These are phyloP conservation scores for Aspergillus sp. DNA, from an alignment of 2,329 filamentous ascomycete genomes.

Conservation along the genomic window DNA sequence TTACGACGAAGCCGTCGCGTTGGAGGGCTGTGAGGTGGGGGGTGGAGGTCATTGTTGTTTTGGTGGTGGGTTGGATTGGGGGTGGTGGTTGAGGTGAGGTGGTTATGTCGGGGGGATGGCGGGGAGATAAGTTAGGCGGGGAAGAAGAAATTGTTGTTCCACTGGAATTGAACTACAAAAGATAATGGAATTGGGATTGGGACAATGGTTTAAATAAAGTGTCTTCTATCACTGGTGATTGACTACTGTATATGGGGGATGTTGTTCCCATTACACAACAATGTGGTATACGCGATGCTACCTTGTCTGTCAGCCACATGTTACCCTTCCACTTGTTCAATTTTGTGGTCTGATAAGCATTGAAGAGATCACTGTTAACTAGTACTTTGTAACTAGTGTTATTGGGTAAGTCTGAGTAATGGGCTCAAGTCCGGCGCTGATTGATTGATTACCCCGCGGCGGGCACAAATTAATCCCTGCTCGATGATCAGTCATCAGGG, in stretches of 20 bases:
- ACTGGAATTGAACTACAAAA: not conserved
- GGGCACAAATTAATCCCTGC: not conserved
- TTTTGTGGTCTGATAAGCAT: not conserved
- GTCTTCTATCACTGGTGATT: too few relatives aligned
- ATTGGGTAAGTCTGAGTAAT: too few relatives aligned
- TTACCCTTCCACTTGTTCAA: not conserved
- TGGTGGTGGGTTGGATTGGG: not conserved
- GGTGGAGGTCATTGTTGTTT: conserved; percentile 24
- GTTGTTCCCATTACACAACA: conserved; percentile 12
- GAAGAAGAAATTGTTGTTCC: not conserved
- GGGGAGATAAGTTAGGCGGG: not conserved
- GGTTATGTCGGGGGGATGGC: not conserved
- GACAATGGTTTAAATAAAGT: not conserved
- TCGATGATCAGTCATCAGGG: conserved; percentile 11
- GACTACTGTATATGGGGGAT: not conserved
- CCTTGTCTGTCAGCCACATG: conserved; percentile 11
- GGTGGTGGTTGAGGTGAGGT: not conserved
- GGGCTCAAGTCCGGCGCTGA: not conserved
- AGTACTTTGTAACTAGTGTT: not conserved
- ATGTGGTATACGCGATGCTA: conserved; percentile 15
- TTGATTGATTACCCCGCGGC: conserved; percentile 10
- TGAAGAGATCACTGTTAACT: not conserved
- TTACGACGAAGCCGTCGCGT: conserved; percentile 73
- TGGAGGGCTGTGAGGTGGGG: conserved; percentile 59
- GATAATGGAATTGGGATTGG: not conserved